Conservation (phyloP, 1,284 basidiomycete species). For the Trichosporon sp. region DNA sequence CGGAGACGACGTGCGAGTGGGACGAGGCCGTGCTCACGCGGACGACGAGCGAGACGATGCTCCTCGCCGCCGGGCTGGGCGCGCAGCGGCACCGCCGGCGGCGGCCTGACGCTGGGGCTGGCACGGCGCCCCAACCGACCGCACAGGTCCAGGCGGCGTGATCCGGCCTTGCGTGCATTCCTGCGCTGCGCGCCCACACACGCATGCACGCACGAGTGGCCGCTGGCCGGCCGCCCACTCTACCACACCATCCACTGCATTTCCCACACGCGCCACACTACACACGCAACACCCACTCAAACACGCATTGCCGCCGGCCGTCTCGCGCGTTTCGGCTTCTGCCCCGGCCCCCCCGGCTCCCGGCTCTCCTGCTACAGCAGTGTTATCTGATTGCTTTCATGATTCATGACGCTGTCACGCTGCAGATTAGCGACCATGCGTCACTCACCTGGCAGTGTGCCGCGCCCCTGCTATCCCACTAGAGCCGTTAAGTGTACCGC, state of each 20-base stretch:
- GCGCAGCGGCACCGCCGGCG: conserved; percentile 14
- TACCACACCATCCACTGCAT: neutral
- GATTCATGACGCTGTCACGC: neutral
- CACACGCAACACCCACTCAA: neutral
- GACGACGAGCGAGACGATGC: conserved; percentile 20
- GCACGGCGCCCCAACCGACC: neutral
- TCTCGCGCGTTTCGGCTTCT: neutral
- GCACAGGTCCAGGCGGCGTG: neutral
- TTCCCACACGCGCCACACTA: neutral
- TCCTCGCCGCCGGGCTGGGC: conserved; percentile 18
- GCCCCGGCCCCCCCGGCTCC: neutral
- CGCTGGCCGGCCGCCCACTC: neutral
- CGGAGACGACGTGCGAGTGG: neutral
- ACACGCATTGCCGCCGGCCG: neutral
- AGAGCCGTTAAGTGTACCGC: neutral
- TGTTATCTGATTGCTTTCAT: neutral
- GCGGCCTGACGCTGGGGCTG: neutral
- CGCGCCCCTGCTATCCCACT: neutral
- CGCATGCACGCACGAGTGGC: neutral
- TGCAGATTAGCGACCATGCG: neutral
- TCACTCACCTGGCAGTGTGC: neutral
- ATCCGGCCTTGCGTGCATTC: neutral
- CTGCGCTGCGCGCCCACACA: neutral
- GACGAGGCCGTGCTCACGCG: conserved; percentile 10
- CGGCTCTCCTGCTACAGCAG: neutral